Evolutionary conservation across 805 yeast genomes (phyloP), one percentile per base, ranked within the genome.

Genomic region (Saturnispora kantuleensis): DNA sequence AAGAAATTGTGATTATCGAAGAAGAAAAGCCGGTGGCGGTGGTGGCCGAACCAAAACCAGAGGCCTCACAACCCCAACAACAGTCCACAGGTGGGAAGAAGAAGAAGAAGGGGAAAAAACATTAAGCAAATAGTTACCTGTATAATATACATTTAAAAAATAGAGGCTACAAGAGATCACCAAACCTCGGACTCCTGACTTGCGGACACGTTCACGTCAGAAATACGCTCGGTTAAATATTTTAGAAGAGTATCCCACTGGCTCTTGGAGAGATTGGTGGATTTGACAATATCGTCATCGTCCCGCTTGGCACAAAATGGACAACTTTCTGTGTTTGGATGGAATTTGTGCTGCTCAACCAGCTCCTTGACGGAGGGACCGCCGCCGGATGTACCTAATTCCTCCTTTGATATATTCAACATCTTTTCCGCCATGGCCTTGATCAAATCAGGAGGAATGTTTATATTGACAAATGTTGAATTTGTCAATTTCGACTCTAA

Each of bases 41-140:
- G 2, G 29, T n/a, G n/a, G 15, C 42, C 26, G 26, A 12, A 31
- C 36, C 6, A 36, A 31, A 13, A 32, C 26, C 15, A 28, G 31
- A 32, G 31, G 41, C n/a, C 11, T 7, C 30, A 18, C 26, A 10
- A 10, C 38, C 41, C 10, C 34, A 17, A 10, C 38, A 12, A 31
- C 37, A 34, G 17, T 21, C 21, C 37, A 11, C 39, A 30, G 52
- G 44, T 28, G 42, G 17, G 46, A 52, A 50, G 38, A 44, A 42
- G 29, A 54, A 53, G 49, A 54, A 54, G 52, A 54, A 54, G 38
- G 56, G 57, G n/a, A 51, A 53, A 40, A 54, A 52, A 46, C 38
- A 42, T n/a, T 35, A 28, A 42, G 32, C 32, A 30, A 12, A 35
- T 40, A 34, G 18, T 26, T 26, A n/a, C 33, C 31, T 42, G 45